A percentile compares a stretch with the other conserved stretches of the same genome.
Conservation (phyloP, 2,329 filamentous ascomycete species). For the Ilyonectria mors-panacis region DNA sequence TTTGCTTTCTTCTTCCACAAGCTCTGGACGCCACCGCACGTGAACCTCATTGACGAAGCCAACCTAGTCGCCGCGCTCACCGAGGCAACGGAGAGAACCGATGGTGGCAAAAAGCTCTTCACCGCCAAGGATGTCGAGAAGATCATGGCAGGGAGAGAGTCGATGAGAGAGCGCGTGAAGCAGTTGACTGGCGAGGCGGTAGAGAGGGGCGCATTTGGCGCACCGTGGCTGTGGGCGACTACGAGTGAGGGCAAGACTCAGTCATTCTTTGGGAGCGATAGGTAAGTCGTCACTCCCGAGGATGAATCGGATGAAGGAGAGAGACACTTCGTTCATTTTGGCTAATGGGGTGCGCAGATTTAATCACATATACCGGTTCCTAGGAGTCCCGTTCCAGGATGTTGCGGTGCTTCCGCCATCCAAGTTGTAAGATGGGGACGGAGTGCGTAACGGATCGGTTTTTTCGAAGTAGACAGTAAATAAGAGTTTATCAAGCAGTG, state of each 20-base stretch:
- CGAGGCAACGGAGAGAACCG: slow-evolving; percentile 49
- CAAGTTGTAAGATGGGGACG: slow-evolving; percentile 51
- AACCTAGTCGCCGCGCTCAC: slow-evolving; percentile 61
- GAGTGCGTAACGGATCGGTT: not conserved
- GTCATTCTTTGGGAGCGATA: slow-evolving; percentile 84
- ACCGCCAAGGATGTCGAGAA: slow-evolving; percentile 64
- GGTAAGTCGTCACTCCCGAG: slow-evolving; percentile 52
- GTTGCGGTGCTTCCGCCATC: slow-evolving; percentile 56
- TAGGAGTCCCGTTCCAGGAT: slow-evolving; percentile 73
- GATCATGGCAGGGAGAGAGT: slow-evolving; percentile 69
- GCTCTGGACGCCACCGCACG: slow-evolving; percentile 74
- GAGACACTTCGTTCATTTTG: not conserved
- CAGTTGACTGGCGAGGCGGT: slow-evolving; percentile 73
- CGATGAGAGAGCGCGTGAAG: slow-evolving; percentile 64
- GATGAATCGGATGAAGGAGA: not conserved
- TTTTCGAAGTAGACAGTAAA: not conserved
- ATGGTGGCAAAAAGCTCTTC: slow-evolving; percentile 59
- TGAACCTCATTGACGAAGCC: slow-evolving; percentile 72
- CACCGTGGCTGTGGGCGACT: slow-evolving; percentile 81
- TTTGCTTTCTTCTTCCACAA: slow-evolving; percentile 70
- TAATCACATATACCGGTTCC: slow-evolving; percentile 77
- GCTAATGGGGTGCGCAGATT: slow-evolving; percentile 62
- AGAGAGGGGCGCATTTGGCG: slow-evolving; percentile 79
- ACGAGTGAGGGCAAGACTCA: slow-evolving; percentile 71
- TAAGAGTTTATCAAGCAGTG: too few species aligned